These are phyloP conservation scores for Dendrobium catenatum DNA, from an alignment of 106 monocot genomes.

Conservation along the genomic window DNA sequence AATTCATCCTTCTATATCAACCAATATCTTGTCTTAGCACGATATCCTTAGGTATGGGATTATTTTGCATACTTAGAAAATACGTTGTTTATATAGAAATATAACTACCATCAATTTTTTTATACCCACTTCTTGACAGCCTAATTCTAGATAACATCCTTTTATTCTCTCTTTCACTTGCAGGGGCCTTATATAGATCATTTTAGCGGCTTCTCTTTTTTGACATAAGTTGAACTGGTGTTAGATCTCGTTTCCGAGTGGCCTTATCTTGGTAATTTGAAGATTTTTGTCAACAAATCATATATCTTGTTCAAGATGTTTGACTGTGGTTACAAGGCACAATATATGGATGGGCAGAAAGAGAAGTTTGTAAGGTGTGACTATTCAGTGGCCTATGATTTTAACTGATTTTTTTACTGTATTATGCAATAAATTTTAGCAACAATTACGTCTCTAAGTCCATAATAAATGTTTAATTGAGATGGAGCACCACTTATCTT, in stretches of 20 bases:
- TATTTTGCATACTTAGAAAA: background rate
- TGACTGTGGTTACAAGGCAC: conserved; percentile 43
- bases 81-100: background rate
- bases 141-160: background rate
- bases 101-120: background rate
- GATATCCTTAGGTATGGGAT: background rate
- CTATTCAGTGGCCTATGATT: background rate
- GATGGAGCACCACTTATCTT: background rate
- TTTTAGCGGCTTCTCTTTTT: background rate
- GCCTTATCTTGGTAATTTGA: background rate
- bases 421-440: background rate
- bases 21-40: background rate
- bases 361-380: conserved; percentile 41
- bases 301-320: conserved; percentile 31
- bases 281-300: conserved; percentile 8
- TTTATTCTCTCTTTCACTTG: background rate
- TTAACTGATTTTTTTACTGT: background rate
- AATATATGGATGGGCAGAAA: conserved; percentile 47
- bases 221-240: background rate
- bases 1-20: background rate
- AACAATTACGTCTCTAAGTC: background rate
- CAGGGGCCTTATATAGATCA: conserved; percentile 1
- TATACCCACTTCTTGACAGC: background rate
- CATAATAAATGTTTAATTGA: background rate
- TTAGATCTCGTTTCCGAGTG: background rate